Percentiles rank a stretch among this genome's conserved stretches.
phyloP scores from a whole-genome alignment of 2,329 filamentous ascomycete genomes.

The Aspergillus aculeatinus region DNA sequence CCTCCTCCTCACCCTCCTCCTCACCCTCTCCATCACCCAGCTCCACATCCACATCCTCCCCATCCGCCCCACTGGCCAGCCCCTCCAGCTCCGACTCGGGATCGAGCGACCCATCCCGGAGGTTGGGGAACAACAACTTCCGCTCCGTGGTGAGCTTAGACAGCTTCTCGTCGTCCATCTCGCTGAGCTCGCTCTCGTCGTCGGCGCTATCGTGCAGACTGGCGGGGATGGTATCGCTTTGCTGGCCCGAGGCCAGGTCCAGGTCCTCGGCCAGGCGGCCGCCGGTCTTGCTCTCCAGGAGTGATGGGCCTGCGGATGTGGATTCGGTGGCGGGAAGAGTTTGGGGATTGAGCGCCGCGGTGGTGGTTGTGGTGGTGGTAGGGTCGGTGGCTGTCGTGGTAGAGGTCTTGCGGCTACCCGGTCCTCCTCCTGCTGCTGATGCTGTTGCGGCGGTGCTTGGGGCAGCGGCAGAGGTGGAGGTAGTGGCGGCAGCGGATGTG shows the following conservation, averaged over 20 bases:
- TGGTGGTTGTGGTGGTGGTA: neutral
- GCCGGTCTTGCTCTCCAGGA: too few species aligned
- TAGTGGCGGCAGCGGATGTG: constrained; percentile 24
- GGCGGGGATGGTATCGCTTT: constrained; percentile 54
- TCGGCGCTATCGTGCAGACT: constrained; percentile 66
- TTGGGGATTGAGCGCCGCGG: neutral
- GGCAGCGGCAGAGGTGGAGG: constrained; percentile 23
- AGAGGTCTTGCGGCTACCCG: neutral
- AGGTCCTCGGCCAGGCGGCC: constrained; percentile 44
- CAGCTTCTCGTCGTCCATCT: constrained; percentile 49
- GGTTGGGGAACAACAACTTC: constrained; percentile 27
- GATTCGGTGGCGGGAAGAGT: neutral
- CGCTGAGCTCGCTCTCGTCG: constrained; percentile 68
- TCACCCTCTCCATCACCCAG: constrained; percentile 12
- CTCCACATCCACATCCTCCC: constrained; percentile 21
- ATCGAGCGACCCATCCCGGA: constrained; percentile 24
- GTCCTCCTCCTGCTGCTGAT: constrained; percentile 1
- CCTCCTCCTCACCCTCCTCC: constrained; percentile 13
- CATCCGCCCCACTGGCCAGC: constrained; percentile 21
- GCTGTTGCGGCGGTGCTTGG: constrained; percentile 45
- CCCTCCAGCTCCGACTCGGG: constrained; percentile 26
- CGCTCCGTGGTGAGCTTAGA: constrained; percentile 27
- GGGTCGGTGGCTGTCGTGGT: neutral
- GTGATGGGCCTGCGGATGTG: neutral
- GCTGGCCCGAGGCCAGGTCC: constrained; percentile 42